phyloP scores from a whole-genome alignment of 116 monocot species.

The Thalassia testudinum region DNA sequence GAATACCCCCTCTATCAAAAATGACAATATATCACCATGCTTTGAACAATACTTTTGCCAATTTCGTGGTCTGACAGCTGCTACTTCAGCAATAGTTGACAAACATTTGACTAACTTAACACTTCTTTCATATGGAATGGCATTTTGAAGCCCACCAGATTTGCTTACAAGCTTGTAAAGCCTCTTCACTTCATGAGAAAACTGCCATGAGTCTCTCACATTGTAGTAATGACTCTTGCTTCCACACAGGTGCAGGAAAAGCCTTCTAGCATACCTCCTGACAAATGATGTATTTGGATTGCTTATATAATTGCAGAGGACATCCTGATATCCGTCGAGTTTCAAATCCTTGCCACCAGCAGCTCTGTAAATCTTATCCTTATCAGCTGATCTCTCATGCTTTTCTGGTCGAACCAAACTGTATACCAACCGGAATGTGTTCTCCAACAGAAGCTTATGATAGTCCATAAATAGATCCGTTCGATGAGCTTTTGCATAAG shows the following conservation, averaged over 20 bases:
- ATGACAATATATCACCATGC: slow-evolving; percentile 58
- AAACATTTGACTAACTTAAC: slow-evolving; percentile 89
- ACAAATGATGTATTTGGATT: slow-evolving; percentile 81
- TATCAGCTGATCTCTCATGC: slow-evolving; percentile 71
- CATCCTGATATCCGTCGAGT: slow-evolving; percentile 87
- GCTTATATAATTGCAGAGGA: slow-evolving; percentile 90
- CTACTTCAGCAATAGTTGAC: slow-evolving; percentile 75
- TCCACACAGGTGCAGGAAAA: slow-evolving; percentile 89
- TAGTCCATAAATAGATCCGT: slow-evolving; percentile 75
- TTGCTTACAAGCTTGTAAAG: slow-evolving; percentile 71
- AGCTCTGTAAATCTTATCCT: slow-evolving; percentile 55
- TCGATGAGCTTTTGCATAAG: slow-evolving; percentile 83
- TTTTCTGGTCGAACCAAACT: slow-evolving; percentile 92
- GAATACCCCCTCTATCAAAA: slow-evolving; percentile 59
- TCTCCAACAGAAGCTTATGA: slow-evolving; percentile 78
- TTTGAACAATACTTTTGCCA: slow-evolving; percentile 95
- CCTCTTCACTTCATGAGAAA: slow-evolving; percentile 73
- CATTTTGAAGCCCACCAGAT: slow-evolving; percentile 64
- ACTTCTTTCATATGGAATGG: slow-evolving; percentile 69
- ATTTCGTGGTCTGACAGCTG: slow-evolving; percentile 79
- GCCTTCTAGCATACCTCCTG: slow-evolving; percentile 89
- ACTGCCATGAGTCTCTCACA: slow-evolving; percentile 92
- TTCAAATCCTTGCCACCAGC: slow-evolving; percentile 67
- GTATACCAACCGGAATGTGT: slow-evolving; percentile 85
- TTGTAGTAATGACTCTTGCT: slow-evolving; percentile 94